phyloP scores from a whole-genome alignment of 345 rosid genomes.

The Schrenkiella parvula region DNA sequence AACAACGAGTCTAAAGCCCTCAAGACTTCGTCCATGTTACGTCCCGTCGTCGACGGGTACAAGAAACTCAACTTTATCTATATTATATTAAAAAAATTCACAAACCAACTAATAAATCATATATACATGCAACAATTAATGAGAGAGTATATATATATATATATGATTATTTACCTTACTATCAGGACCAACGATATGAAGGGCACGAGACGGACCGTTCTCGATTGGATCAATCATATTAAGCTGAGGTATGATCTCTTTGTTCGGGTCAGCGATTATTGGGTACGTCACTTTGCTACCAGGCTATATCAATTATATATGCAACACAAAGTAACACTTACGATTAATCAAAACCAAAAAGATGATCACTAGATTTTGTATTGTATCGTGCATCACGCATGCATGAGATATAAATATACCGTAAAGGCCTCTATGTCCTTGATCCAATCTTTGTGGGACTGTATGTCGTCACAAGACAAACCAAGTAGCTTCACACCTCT shows the following conservation, averaged over 20 bases:
- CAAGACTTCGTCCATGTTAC: conserved; percentile 74
- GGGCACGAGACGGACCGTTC: conserved; percentile 72
- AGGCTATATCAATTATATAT: conserved; percentile 28
- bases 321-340: not conserved
- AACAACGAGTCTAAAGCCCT: conserved; percentile 71
- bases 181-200: conserved; percentile 68
- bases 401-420: conserved; percentile 23
- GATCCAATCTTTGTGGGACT: conserved; percentile 65
- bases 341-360: not conserved
- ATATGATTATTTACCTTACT: conserved; percentile 39
- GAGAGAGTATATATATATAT: no score
- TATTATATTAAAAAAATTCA: not conserved
- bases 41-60: conserved; percentile 64
- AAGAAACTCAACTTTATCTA: conserved; percentile 77
- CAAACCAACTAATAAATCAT: not conserved
- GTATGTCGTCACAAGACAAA: conserved; percentile 66
- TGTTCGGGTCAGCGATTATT: conserved; percentile 63
- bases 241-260: conserved; percentile 52
- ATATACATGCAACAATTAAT: not conserved
- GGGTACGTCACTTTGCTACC: conserved; percentile 68
- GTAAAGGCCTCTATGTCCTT: conserved; percentile 70
- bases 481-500: conserved; percentile 77
- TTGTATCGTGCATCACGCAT: not conserved
- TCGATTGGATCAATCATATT: conserved; percentile 83
- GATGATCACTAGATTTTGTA: not conserved